A percentile compares a stretch with the other conserved stretches of the same genome.
phyloP scores from a whole-genome alignment of 192 early-diverging fungal species.

The Coemansia sp. region DNA sequence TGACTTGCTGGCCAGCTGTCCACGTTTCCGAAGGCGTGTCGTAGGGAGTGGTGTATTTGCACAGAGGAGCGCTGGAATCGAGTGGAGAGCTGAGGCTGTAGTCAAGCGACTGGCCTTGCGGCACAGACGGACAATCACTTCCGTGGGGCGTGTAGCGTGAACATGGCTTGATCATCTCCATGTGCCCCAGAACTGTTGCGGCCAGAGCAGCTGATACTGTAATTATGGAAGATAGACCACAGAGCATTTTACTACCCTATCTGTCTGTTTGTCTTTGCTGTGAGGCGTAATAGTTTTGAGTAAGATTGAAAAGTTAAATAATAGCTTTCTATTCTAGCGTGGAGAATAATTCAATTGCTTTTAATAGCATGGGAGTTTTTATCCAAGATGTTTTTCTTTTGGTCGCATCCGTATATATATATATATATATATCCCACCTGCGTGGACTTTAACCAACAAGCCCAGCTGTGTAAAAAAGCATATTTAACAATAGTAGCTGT shows the following conservation, averaged over 20 bases:
- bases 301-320: too few species aligned
- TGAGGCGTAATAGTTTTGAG: too few species aligned
- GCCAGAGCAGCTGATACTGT: conserved; percentile 25
- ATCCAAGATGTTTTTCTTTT: too few species aligned
- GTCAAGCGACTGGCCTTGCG: conserved; percentile 45
- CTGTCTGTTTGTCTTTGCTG: too few species aligned
- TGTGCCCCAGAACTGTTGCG: conserved; percentile 45
- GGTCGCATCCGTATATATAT: too few species aligned
- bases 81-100: conserved; percentile 53
- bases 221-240: neutral
- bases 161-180: conserved; percentile 45
- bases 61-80: conserved; percentile 24
- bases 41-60: conserved; percentile 40
- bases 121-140: conserved; percentile 28
- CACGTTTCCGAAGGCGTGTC: conserved; percentile 26
- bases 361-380: too few species aligned
- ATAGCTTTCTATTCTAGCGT: too few species aligned
- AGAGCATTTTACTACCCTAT: neutral
- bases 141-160: conserved; percentile 31
- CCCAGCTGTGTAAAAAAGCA: too few species aligned
- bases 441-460: too few species aligned
- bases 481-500: too few species aligned
- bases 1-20: conserved; percentile 50
- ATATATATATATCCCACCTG: too few species aligned
- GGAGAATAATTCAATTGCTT: too few species aligned